Conservation (phyloP, 2,329 filamentous ascomycete genomes). For the Gaeumannomyces tritici region DNA sequence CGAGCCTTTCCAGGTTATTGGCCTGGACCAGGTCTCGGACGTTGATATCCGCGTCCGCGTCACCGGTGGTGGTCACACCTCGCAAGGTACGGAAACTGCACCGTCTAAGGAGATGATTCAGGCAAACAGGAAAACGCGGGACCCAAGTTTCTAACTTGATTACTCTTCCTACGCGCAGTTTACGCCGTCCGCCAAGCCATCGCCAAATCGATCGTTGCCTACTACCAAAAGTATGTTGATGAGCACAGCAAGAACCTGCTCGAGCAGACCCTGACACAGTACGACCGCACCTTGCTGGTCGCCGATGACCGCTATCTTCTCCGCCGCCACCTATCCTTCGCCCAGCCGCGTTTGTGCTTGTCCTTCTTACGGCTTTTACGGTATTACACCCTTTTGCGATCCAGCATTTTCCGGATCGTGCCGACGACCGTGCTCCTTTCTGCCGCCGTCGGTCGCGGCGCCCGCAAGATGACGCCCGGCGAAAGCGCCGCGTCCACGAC, state of each 20-base stretch:
- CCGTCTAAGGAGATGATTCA: no score
- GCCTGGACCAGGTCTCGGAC: conserved; percentile 37
- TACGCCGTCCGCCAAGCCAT: conserved; percentile 98
- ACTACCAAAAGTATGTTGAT: conserved; percentile 99
- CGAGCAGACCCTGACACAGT: conserved; percentile 92
- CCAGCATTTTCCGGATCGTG: no score
- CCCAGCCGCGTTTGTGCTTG: no score
- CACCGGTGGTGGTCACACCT: conserved; percentile 93
- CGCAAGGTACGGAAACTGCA: conserved; percentile 40
- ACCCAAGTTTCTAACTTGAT: neutral
- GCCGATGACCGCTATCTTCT: conserved; percentile 99
- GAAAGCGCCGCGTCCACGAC: no score
- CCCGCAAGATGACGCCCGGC: no score
- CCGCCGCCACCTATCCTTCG: no score
- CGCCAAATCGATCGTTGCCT: conserved; percentile 91
- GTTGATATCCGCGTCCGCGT: conserved; percentile 72
- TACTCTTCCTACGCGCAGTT: conserved; percentile 11
- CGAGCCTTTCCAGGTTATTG: conserved; percentile 95
- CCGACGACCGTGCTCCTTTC: no score
- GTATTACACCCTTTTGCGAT: no score
- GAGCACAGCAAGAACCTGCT: conserved; percentile 99
- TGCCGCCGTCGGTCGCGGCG: no score
- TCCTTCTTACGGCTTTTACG: no score
- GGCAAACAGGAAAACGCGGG: neutral
- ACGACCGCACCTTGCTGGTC: conserved; percentile 63